These are phyloP conservation scores for Neofusicoccum laricinum DNA, from an alignment of 2,329 filamentous ascomycete genomes.

Conservation along the genomic window DNA sequence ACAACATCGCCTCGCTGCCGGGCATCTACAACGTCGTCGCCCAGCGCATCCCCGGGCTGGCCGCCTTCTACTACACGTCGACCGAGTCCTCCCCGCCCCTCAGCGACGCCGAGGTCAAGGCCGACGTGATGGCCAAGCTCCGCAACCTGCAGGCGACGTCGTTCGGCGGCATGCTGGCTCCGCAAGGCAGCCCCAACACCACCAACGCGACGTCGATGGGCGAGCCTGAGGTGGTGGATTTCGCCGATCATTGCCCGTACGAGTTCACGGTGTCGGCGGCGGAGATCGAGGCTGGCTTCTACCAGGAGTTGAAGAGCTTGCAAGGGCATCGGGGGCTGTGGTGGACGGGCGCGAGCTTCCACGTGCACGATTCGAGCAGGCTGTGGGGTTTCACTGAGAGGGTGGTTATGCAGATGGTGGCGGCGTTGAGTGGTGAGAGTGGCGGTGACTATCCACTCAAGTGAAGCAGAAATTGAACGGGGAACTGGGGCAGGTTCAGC, in stretches of 20 bases:
- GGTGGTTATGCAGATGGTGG: not conserved
- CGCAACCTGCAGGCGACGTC: not conserved
- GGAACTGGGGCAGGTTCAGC: not conserved
- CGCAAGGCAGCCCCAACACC: not conserved
- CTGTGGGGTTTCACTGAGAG: conserved; percentile 31
- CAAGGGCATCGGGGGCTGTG: conserved; percentile 27
- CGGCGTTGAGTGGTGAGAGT: not conserved
- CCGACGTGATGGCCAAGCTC: not conserved
- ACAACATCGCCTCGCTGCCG: not conserved
- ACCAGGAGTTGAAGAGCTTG: conserved; percentile 23
- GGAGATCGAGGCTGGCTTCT: conserved; percentile 27
- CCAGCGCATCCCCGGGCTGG: not conserved
- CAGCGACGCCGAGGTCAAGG: not conserved
- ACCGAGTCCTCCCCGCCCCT: not conserved
- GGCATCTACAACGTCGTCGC: not conserved
- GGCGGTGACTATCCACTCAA: not conserved
- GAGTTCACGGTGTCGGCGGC: conserved; percentile 24
- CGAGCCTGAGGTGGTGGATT: conserved; percentile 17
- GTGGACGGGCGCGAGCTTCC: conserved; percentile 28
- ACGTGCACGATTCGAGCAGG: conserved; percentile 29
- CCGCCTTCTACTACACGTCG: not conserved
- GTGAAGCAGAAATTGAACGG: not conserved
- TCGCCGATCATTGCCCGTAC: conserved; percentile 26
- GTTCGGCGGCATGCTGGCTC: not conserved
- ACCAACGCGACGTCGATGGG: not conserved